Base-by-base conservation (phyloP, 2,329 filamentous ascomycete genomes). In the Penicillium glabrum region DNA sequence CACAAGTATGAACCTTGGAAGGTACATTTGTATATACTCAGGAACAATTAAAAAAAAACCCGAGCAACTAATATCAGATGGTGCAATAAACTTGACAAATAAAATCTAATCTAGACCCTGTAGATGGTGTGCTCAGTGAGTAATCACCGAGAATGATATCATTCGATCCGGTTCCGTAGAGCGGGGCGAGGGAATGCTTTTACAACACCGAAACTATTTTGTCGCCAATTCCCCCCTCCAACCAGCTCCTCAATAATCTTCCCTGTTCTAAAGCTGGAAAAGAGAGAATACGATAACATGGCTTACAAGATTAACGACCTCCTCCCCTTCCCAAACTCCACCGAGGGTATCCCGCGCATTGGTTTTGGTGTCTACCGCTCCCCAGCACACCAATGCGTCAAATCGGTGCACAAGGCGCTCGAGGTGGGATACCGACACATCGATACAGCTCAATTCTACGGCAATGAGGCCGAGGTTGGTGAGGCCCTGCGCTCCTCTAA, bases 291-390 rank as follows among this genome's bases (percentile, higher is more conserved):
- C 11, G 5, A 13, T 50, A 57, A 16, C 41, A 63, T 63, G 61
- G 44, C 75, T 41, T 70, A 80, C 59, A 72, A 73, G 54, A 73
- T 85, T 57, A 74, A 76, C 23, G 80, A 82, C 58, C 74, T 75
- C 23, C 69, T 85, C 39, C 71, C 80, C 43, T 78, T 86, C 39
- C 75, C 77, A 31, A 82, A 82, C 55, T 80, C 79, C 50, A 64
- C 71, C 33, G 72, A 80, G 61, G 75, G 75, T 53, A 87, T 91
- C 19, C 89, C 89, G 24, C 80, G 80, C 27, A 80, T 91, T 10
- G 89, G 88, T 13, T 90, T 91, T 66, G 89, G 89, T 49, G 87
- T 90, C 58, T 91, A 89, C 74, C 82, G 81, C 58, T 85, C 86
- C 6, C 79, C 79, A 3, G 69, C 77, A 37, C 69, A 80, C 43